Evolutionary conservation across 257 asterid species (phyloP), one percentile per base, ranked within the genome.

Genomic region (Solanum lignicaule): DNA sequence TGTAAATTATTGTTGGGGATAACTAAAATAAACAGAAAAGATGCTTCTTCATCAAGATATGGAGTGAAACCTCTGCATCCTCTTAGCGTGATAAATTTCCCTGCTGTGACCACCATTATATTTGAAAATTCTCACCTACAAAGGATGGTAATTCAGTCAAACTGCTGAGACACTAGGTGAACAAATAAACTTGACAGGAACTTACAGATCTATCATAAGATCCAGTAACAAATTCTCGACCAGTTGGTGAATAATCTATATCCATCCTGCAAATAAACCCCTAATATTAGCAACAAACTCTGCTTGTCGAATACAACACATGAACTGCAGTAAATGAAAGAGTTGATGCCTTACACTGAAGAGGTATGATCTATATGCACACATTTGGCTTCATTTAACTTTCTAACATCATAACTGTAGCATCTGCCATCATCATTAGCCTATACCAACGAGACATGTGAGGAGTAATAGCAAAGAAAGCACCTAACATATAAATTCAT

Each of bases 151-250:
- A 86, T 48, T 48, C 21, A 10, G 71, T 82, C 71, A 82, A 82
- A 82, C 21, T 20, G 18, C 86, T 18, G 31, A 82, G 43, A 32
- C 86, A 46, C 68, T 82, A 31, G 71, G 71, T 31, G 86, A 82
- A 82, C 12, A 82, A 82, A 82, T 82, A 82, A 82, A 82, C 46
- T 31, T 82, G 71, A 5, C 60, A 79, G 83, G 76, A 89, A 91
- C 98, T 93, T 91, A 97, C 99, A 52, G 98, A 95, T 92, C 99
- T 93, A 90, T 97, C 99, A 88, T 97, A 97, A 75, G 98, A 97
- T 87, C 99, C 99, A 23, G 99, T 95, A 38, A 95, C 99, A 90
- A 97, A 97, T 91, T 97, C 99, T 87, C 99, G 98, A 75, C 99
- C 99, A 36, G 98, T 95, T 86, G 99, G 98, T 58, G 99, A 95